phyloP scores from a whole-genome alignment of 805 yeast species.

The Hanseniaspora pseudoguilliermondii region DNA sequence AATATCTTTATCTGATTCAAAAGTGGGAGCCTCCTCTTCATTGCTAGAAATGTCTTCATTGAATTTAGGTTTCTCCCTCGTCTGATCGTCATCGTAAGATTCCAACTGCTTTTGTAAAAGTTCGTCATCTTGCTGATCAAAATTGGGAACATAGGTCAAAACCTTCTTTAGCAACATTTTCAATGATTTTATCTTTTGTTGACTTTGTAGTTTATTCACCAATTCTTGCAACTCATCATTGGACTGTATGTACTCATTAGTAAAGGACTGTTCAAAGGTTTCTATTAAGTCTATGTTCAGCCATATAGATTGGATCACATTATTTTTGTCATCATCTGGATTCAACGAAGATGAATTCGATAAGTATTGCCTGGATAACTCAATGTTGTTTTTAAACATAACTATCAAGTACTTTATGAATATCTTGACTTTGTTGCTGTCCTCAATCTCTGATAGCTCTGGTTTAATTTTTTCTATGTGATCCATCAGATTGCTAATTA shows the following conservation, averaged over 20 bases:
- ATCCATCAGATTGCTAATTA: conserved; percentile 53
- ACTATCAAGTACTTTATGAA: conserved; percentile 2
- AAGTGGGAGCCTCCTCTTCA: not conserved
- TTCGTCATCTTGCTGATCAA: conserved; percentile 2
- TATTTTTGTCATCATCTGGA: not conserved
- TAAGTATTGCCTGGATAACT: conserved; percentile 34
- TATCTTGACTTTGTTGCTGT: not conserved
- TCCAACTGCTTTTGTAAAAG: not conserved
- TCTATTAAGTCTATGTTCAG: conserved; percentile 8
- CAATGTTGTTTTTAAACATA: conserved; percentile 8
- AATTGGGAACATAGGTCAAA: not conserved
- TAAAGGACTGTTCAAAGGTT: not conserved
- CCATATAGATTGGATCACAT: conserved; percentile 7
- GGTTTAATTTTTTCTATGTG: conserved; percentile 49
- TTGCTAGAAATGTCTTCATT: not conserved
- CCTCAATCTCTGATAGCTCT: not conserved
- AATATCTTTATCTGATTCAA: conserved; percentile 2
- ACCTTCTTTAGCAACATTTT: conserved; percentile 8
- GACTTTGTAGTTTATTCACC: not conserved
- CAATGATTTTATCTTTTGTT: not conserved
- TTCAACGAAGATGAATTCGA: conserved; percentile 21
- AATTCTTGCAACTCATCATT: conserved; percentile 2
- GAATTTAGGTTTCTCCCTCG: not conserved
- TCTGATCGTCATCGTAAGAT: not conserved
- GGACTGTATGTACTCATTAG: not conserved